Evolutionary conservation across 345 rosid genomes (phyloP).

Genomic region (Melaleuca quinquenervia): DNA sequence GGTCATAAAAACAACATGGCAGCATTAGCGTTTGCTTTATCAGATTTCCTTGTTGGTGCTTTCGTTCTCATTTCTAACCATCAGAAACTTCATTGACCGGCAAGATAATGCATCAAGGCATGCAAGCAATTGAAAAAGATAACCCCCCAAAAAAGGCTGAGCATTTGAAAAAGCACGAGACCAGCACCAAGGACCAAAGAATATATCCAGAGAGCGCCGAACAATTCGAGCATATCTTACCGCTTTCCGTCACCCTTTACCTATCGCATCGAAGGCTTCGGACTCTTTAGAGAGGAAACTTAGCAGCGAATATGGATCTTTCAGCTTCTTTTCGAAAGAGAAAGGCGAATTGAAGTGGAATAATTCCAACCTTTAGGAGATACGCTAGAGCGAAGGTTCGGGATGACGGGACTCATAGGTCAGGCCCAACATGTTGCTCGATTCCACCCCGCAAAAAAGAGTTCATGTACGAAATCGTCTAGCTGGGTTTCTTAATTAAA

Average conservation of each 20-base stretch:
- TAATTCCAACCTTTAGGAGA: not conserved
- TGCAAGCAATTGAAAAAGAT: not conserved
- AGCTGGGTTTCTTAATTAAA: not conserved
- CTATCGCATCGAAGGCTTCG: not conserved
- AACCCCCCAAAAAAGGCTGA: not conserved
- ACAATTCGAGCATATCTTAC: not conserved
- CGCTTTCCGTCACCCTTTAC: not conserved
- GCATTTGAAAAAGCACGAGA: not conserved
- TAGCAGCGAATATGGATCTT: not conserved
- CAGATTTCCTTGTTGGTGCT: not conserved
- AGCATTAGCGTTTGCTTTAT: not conserved
- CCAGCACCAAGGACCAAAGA: not conserved
- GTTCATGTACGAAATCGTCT: not conserved
- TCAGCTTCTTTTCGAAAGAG: not conserved
- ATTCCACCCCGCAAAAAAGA: not conserved
- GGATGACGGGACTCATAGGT: not conserved
- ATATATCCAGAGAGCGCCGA: not conserved
- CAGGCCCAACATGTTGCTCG: not conserved
- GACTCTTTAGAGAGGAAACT: not conserved
- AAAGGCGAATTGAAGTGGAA: not conserved
- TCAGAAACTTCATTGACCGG: not conserved
- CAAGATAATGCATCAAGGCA: not conserved
- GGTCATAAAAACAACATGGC: not conserved
- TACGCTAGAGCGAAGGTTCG: not conserved
- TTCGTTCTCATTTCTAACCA: not conserved